Base-by-base conservation (phyloP, 1,284 basidiomycete species). In the Ganoderma meredithae region DNA sequence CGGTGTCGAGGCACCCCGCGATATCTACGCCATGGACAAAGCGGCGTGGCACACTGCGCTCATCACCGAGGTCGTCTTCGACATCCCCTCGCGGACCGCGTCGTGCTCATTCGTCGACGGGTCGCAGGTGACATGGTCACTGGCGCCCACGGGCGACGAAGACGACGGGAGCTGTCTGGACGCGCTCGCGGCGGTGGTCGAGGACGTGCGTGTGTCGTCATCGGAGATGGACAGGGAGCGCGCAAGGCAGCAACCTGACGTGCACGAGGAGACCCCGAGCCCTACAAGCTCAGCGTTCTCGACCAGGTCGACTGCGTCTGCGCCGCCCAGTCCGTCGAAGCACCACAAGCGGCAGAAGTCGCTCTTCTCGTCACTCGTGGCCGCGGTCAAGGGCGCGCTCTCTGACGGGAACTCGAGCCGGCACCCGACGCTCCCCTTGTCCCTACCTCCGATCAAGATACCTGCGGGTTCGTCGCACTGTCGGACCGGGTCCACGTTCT, bases 331-430 rank as follows among this genome's bases (percentile, higher is more conserved):
- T 69, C 74, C 75, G 33, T 70, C 72, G 19, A 84, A 82, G 43
- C 43, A 56, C 69, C 87, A 88, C 70, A 86, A 84, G 79, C 89
- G 87, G 73, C 88, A 90, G 69, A 83, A 86, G 60, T 91, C 90
- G 19, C 76, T 92, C 66, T 80, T 93, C 61, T 89, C 89, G 84
- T 85, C 88, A 25, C 79, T 93, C 39, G 87, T 93, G 68, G 85
- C 88, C 85, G 90, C 80, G 63, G 85, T 83, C 52, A 67, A 73
- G 66, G 70, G 71, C 43, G 71, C 74, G 40, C 59, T 68, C 49
- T 64, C 69, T 10, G 69, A 70, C 58, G 58, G 58, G 17, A 62
- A 60, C 63, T 33, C 61, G 25, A 63, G 60, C 43, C 64, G 66
- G 36, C 60, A 62, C 62, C 60, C 63, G 52, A 63, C 64, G 47